Percentiles rank a stretch among this genome's conserved stretches.
Evolutionary conservation across 441 rosid species (phyloP).

Genomic region (Erodium trifolium): DNA sequence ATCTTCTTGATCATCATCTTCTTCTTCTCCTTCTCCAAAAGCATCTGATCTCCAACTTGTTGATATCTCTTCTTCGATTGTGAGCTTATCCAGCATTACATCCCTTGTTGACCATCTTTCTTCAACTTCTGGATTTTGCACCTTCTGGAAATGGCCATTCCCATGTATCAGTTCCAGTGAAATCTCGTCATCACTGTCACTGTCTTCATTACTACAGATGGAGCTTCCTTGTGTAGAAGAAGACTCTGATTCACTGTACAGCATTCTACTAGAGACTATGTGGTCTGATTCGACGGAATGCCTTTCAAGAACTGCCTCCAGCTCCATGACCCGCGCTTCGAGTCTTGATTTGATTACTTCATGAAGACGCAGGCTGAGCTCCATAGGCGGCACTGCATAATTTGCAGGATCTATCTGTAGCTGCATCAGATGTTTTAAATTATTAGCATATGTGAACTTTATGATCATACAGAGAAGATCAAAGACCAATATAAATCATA

Average conservation of each 20-base stretch:
- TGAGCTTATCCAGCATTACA: not conserved
- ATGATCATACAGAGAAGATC: not conserved
- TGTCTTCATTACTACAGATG: not conserved
- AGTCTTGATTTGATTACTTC: slow-evolving; percentile 32
- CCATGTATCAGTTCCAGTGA: not conserved
- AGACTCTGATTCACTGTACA: slow-evolving; percentile 7
- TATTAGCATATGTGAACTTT: not conserved
- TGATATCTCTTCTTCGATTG: slow-evolving; percentile 1
- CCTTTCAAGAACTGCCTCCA: slow-evolving; percentile 27
- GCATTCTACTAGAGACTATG: not conserved
- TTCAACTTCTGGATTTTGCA: not conserved
- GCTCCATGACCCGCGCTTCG: slow-evolving; percentile 26
- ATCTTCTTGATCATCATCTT: slow-evolving; percentile 13
- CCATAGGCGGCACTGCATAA: slow-evolving; percentile 20
- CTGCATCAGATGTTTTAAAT: slow-evolving; percentile 2
- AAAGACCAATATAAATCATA: too few species aligned
- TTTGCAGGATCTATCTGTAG: slow-evolving; percentile 11
- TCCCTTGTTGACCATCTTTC: not conserved
- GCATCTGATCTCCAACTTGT: slow-evolving; percentile 14
- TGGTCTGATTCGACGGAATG: slow-evolving; percentile 16
- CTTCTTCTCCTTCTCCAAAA: not conserved
- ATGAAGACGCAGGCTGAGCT: slow-evolving; percentile 32
- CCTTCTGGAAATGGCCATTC: not conserved
- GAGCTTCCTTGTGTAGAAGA: slow-evolving; percentile 11
- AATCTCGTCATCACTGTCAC: slow-evolving; percentile 2